Conservation (phyloP, 805 yeast species). For the Sugiyamaella americana region DNA sequence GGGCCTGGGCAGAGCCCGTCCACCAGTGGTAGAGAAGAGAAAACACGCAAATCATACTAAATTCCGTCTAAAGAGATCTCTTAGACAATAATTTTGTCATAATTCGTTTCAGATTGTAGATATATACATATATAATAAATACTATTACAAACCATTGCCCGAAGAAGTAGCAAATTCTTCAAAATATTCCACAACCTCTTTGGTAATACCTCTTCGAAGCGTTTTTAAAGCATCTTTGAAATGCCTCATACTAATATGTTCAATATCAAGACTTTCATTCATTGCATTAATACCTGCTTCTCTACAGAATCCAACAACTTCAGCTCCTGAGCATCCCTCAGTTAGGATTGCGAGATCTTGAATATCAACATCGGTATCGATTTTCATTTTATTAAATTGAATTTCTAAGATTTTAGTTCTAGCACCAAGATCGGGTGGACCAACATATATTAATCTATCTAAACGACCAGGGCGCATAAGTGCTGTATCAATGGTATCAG, state of each 20-base stretch:
- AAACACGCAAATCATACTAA: no score
- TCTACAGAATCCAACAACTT: slow-evolving; percentile 83
- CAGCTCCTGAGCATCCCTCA: slow-evolving; percentile 96
- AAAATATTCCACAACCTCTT: slow-evolving; percentile 77
- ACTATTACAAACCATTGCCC: not conserved
- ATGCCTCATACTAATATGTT: slow-evolving; percentile 53
- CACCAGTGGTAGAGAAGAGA: no score
- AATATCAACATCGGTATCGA: slow-evolving; percentile 46
- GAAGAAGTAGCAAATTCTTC: slow-evolving; percentile 17
- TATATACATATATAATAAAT: no score
- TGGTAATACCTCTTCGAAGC: slow-evolving; percentile 72
- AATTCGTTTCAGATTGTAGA: no score
- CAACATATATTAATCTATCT: slow-evolving; percentile 87
- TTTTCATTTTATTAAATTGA: slow-evolving; percentile 57
- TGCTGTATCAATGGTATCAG: slow-evolving; percentile 90
- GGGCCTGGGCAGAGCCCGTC: no score
- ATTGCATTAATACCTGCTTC: slow-evolving; percentile 95
- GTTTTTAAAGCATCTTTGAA: slow-evolving; percentile 64
- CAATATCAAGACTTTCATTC: slow-evolving; percentile 57
- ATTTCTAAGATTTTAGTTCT: slow-evolving; percentile 71
- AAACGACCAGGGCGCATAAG: slow-evolving; percentile 91
- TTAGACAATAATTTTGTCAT: no score
- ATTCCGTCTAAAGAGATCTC: no score
- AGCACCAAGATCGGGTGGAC: slow-evolving; percentile 83
- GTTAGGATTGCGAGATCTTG: slow-evolving; percentile 53